Percentiles rank a stretch among this genome's conserved stretches.
phyloP scores from a whole-genome alignment of 345 rosid species.

The Erucastrum elatum region DNA sequence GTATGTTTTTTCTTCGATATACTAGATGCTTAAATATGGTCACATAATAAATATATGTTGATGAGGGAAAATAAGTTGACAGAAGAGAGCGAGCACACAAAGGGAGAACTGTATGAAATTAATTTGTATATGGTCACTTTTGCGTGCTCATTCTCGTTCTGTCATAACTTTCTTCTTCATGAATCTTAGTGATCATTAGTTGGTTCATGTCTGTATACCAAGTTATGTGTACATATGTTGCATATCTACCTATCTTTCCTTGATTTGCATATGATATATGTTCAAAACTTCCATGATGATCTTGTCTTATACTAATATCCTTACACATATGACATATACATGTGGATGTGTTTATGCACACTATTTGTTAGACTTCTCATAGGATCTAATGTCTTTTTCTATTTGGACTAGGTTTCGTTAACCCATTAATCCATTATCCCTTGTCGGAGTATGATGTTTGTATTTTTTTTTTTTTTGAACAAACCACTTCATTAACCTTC shows the following conservation, averaged over 20 bases:
- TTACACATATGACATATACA: background rate
- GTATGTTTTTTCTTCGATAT: background rate
- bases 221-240: background rate
- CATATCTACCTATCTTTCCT: background rate
- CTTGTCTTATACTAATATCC: background rate
- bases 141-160: conserved; percentile 37
- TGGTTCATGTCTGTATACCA: background rate
- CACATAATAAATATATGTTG: conserved; percentile 2
- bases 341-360: background rate
- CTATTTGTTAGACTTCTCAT: background rate
- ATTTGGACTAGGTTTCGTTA: conserved; percentile 2
- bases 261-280: conserved; percentile 10
- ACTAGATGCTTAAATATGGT: background rate
- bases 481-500: too few species aligned
- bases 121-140: conserved; percentile 29
- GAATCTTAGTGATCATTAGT: conserved; percentile 16
- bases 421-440: background rate
- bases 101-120: conserved; percentile 27
- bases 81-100: conserved; percentile 47
- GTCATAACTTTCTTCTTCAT: conserved; percentile 37
- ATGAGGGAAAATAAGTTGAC: conserved; percentile 37
- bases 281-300: background rate
- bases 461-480: too few species aligned
- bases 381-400: background rate
- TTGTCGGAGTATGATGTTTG: background rate